phyloP scores from a whole-genome alignment of 805 yeast genomes.

The Clavispora fructus region DNA sequence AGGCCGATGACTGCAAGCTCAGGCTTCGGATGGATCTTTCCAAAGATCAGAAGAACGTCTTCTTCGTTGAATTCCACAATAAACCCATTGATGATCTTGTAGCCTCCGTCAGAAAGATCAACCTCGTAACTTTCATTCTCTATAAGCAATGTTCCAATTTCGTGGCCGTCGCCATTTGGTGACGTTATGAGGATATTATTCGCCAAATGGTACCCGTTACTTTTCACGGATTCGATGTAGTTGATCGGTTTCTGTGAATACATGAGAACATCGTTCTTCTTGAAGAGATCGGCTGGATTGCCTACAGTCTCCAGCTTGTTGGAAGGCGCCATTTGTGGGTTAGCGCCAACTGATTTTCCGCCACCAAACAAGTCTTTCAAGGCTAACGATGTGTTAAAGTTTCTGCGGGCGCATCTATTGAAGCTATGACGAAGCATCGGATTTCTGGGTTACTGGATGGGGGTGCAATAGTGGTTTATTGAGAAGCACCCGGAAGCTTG shows the following conservation, averaged over 20 bases:
- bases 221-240: slow-evolving; percentile 40
- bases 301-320: slow-evolving; percentile 35
- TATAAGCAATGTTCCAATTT: slow-evolving; percentile 45
- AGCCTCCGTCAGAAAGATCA: slow-evolving; percentile 42
- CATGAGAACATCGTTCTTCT: slow-evolving; percentile 39
- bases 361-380: slow-evolving; percentile 25
- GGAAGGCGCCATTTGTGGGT: slow-evolving; percentile 22
- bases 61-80: slow-evolving; percentile 46
- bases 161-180: slow-evolving; percentile 31
- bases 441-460: neutral
- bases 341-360: slow-evolving; percentile 14
- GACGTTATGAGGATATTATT: slow-evolving; percentile 46
- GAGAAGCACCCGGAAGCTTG: neutral
- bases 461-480: neutral
- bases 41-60: slow-evolving; percentile 44
- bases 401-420: neutral
- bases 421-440: neutral
- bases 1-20: slow-evolving; percentile 69
- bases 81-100: slow-evolving; percentile 42
- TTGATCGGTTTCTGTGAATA: slow-evolving; percentile 38
- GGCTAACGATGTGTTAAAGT: neutral
- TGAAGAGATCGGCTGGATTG: slow-evolving; percentile 40
- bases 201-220: slow-evolving; percentile 56
- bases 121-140: slow-evolving; percentile 61
- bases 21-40: slow-evolving; percentile 66